These are phyloP conservation scores for Hibiscus tridactylites DNA, from an alignment of 345 rosid genomes.

Conservation along the genomic window DNA sequence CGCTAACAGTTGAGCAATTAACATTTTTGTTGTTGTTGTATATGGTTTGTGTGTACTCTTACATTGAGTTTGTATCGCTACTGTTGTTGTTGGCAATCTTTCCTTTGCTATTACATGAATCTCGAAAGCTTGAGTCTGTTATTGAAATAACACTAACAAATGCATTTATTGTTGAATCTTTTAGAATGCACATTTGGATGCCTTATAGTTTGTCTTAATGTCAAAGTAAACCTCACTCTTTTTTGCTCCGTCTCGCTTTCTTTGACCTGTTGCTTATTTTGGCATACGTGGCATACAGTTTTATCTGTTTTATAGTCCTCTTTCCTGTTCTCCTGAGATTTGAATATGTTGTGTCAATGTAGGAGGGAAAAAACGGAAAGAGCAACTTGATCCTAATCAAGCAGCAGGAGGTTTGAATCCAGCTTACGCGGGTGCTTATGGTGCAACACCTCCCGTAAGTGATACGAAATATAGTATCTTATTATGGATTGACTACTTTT, in stretches of 20 bases:
- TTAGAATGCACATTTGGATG: background rate
- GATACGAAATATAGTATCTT: background rate
- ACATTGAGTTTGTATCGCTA: background rate
- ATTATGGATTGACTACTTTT: background rate
- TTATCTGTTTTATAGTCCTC: background rate
- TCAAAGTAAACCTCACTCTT: background rate
- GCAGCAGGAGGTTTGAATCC: conserved; percentile 47
- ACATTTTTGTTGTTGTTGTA: background rate
- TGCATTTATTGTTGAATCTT: background rate
- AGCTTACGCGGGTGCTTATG: conserved; percentile 64
- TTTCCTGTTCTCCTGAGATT: background rate
- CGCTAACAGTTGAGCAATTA: background rate
- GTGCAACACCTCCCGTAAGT: conserved; percentile 84
- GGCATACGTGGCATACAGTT: background rate
- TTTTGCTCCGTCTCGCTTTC: background rate
- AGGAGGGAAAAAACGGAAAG: conserved; percentile 77
- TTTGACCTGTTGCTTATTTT: background rate
- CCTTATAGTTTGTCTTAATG: background rate
- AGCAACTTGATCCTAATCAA: conserved; percentile 74
- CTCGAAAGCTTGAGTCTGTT: background rate
- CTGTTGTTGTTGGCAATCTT: background rate
- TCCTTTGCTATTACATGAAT: background rate
- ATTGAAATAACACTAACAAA: background rate
- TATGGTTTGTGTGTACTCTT: background rate
- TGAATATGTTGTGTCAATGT: conserved; percentile 3